Evolutionary conservation across 1,139 yeast genomes (phyloP).

Genomic region (Zygoascus meyerae): DNA sequence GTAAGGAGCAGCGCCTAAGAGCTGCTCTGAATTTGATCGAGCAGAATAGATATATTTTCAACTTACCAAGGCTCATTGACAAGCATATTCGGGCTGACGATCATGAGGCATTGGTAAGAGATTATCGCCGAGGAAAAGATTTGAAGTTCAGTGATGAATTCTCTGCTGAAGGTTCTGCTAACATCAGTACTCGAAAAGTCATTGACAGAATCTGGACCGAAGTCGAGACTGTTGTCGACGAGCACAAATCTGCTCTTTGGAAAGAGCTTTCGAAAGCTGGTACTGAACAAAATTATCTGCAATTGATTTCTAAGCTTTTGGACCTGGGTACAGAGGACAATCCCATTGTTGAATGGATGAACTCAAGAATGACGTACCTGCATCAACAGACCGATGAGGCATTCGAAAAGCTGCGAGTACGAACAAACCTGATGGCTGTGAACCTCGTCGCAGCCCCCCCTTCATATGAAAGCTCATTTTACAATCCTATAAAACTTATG

Average conservation of each 20-base stretch:
- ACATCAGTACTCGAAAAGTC: conserved; percentile 30
- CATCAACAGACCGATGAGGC: conserved; percentile 37
- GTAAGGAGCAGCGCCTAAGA: conserved; percentile 53
- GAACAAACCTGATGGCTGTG: conserved; percentile 32
- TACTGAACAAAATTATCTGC: conserved; percentile 45
- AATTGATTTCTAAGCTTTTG: conserved; percentile 51
- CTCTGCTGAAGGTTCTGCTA: conserved; percentile 25
- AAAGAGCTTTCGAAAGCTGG: conserved; percentile 44
- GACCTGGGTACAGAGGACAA: conserved; percentile 56
- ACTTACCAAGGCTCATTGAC: conserved; percentile 59
- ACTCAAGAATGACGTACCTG: conserved; percentile 41
- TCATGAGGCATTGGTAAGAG: conserved; percentile 65
- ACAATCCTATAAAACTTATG: conserved; percentile 7
- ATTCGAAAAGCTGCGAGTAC: conserved; percentile 33
- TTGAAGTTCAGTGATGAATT: conserved; percentile 28
- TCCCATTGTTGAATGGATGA: conserved; percentile 61
- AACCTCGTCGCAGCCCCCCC: conserved; percentile 27
- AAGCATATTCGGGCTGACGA: conserved; percentile 53
- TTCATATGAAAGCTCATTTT: conserved; percentile 6
- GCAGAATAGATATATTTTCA: conserved; percentile 58
- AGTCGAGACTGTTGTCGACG: conserved; percentile 57
- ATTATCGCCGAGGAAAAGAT: conserved; percentile 54
- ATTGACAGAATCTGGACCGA: conserved; percentile 58
- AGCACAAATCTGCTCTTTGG: conserved; percentile 62
- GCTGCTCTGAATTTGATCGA: conserved; percentile 60